These are phyloP conservation scores for Penicillium chermesinum DNA, from an alignment of 495 filamentous ascomycete genomes.

Conservation along the genomic window DNA sequence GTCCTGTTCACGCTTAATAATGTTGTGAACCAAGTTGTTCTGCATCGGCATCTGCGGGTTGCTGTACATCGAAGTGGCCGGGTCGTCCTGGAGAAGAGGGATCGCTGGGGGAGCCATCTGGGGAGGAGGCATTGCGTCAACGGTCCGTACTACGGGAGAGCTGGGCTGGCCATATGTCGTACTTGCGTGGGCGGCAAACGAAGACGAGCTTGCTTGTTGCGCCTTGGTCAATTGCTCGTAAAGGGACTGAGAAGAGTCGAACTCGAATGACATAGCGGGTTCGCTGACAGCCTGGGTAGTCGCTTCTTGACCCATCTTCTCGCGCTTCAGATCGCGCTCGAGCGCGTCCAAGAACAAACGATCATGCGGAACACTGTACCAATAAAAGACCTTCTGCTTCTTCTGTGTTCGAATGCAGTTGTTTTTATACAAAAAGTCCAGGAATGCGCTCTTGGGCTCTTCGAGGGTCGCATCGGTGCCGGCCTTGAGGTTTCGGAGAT, in stretches of 20 bases:
- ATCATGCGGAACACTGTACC: slow-evolving; percentile 99
- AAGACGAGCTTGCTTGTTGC: slow-evolving; percentile 95
- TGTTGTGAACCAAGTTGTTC: slow-evolving; percentile 55
- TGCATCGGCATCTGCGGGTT: slow-evolving; percentile 53
- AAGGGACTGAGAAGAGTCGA: slow-evolving; percentile 96
- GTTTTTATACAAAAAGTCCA: slow-evolving; percentile 99
- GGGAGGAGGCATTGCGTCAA: slow-evolving; percentile 83
- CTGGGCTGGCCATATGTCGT: slow-evolving; percentile 75
- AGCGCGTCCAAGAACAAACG: slow-evolving; percentile 94
- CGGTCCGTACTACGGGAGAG: slow-evolving; percentile 80
- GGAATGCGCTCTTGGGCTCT: slow-evolving; percentile 96
- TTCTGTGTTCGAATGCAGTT: slow-evolving; percentile 99
- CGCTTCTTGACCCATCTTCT: slow-evolving; percentile 98
- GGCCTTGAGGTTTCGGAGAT: slow-evolving; percentile 95
- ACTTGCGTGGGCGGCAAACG: slow-evolving; percentile 80
- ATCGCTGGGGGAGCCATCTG: slow-evolving; percentile 61
- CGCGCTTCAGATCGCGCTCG: slow-evolving; percentile 94
- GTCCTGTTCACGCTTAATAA: slow-evolving; percentile 80
- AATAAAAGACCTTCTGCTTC: slow-evolving; percentile 99
- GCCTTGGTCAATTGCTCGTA: slow-evolving; percentile 99
- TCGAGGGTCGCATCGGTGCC: slow-evolving; percentile 98
- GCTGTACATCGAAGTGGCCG: slow-evolving; percentile 67
- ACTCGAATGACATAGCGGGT: slow-evolving; percentile 95
- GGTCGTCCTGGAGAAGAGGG: slow-evolving; percentile 75
- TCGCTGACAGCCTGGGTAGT: slow-evolving; percentile 95